A percentile compares a stretch with the other conserved stretches of the same genome.
Conservation (phyloP, 768 basidiomycete species). For the Tulasnella calospora region DNA sequence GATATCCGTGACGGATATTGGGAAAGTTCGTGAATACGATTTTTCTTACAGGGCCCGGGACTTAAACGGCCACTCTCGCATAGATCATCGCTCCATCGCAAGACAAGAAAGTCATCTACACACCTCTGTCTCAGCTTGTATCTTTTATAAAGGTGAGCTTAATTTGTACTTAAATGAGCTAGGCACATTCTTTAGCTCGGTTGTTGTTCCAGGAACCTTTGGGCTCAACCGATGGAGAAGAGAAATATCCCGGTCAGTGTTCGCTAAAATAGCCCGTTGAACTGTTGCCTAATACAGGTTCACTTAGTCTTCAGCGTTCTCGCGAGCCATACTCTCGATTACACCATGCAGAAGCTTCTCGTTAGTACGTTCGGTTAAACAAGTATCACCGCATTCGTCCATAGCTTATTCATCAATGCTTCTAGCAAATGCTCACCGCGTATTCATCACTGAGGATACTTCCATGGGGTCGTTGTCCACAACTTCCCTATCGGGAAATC, state of each 20-base stretch:
- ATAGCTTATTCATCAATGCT: conserved; percentile 15
- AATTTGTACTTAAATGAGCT: neutral
- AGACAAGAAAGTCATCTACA: conserved; percentile 69
- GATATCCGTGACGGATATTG: conserved; percentile 77
- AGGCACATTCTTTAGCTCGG: conserved; percentile 19
- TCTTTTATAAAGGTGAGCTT: conserved; percentile 59
- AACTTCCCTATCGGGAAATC: conserved; percentile 25
- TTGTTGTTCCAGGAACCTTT: conserved; percentile 49
- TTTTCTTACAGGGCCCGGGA: neutral
- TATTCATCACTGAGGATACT: conserved; percentile 69
- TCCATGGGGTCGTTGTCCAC: conserved; percentile 5
- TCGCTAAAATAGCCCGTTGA: neutral
- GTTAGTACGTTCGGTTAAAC: conserved; percentile 55
- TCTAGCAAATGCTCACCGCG: conserved; percentile 69
- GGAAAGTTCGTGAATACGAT: conserved; percentile 48
- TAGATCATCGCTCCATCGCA: conserved; percentile 76
- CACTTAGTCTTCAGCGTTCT: conserved; percentile 67
- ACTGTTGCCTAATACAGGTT: neutral
- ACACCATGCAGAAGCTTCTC: conserved; percentile 73
- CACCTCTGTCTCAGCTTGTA: conserved; percentile 64
- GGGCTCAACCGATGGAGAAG: conserved; percentile 73
- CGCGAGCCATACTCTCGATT: conserved; percentile 57
- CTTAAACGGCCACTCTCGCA: neutral
- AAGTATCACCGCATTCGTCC: neutral
- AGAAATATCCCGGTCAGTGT: conserved; percentile 64